A percentile compares a stretch with the other conserved stretches of the same genome.
These are phyloP conservation scores for Diplotaxis tenuifolia DNA, from an alignment of 345 rosid genomes.

Conservation along the genomic window DNA sequence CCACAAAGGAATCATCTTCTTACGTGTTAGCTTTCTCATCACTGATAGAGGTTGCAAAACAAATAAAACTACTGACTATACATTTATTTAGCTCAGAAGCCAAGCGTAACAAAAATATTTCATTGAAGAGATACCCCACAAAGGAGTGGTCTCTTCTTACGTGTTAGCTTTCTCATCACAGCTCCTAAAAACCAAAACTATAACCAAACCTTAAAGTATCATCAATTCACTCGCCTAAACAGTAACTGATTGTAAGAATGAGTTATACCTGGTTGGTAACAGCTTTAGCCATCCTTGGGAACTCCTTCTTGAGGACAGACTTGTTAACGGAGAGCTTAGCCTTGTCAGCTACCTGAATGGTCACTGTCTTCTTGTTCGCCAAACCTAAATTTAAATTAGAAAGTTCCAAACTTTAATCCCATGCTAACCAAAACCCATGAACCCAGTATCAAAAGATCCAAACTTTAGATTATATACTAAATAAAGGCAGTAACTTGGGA, in stretches of 20 bases:
- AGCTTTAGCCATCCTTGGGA: constrained; percentile 68
- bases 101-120: neutral
- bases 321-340: constrained; percentile 58
- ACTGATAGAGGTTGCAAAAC: neutral
- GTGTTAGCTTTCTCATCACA: neutral
- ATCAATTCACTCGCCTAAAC: neutral
- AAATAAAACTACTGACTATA: neutral
- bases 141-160: neutral
- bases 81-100: neutral
- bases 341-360: constrained; percentile 51
- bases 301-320: constrained; percentile 68
- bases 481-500: neutral
- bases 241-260: neutral
- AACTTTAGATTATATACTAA: neutral
- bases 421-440: neutral
- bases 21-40: too few relatives aligned
- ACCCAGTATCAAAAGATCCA: neutral
- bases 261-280: constrained; percentile 63
- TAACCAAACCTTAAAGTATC: neutral
- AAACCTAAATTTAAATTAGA: constrained; percentile 37
- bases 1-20: too few relatives aligned
- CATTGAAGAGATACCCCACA: neutral
- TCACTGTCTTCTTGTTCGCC: constrained; percentile 60
- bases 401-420: neutral
- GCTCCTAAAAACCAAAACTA: neutral